Percentiles rank a stretch among this genome's conserved stretches.
Conservation (phyloP, 2,329 filamentous ascomycete species). For the Claviceps sp. region DNA sequence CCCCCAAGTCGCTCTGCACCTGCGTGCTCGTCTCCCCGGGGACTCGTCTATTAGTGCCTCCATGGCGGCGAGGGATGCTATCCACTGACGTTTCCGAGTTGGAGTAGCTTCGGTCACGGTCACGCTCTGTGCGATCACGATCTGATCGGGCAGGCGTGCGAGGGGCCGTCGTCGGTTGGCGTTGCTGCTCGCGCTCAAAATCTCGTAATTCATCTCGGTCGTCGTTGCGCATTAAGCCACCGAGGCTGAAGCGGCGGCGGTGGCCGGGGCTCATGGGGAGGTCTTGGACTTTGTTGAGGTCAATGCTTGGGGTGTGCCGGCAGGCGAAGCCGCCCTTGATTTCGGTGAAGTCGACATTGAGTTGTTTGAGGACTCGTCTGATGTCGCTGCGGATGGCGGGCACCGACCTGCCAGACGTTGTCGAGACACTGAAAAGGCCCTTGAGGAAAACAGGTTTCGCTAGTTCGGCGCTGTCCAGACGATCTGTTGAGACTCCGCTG, state of each 20-base stretch:
- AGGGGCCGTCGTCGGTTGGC: conserved; percentile 22
- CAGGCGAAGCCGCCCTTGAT: conserved; percentile 92
- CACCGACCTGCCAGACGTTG: conserved; percentile 84
- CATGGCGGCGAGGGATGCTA: conserved; percentile 45
- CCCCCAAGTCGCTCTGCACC: conserved; percentile 78
- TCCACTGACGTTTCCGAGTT: conserved; percentile 81
- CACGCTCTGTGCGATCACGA: conserved; percentile 20
- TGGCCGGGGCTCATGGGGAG: conserved; percentile 43
- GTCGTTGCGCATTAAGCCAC: conserved; percentile 43
- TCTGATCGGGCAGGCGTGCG: conserved; percentile 31
- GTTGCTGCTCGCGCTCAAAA: conserved; percentile 27
- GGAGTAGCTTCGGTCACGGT: conserved; percentile 59
- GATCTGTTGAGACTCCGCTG: conserved; percentile 47
- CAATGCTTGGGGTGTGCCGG: conserved; percentile 78
- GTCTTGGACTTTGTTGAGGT: conserved; percentile 61
- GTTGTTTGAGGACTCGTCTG: conserved; percentile 73
- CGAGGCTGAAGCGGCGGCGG: conserved; percentile 71
- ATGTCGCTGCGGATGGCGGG: conserved; percentile 78
- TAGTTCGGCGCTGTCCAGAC: conserved; percentile 57
- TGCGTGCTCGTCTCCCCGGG: conserved; percentile 85
- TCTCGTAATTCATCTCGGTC: conserved; percentile 61
- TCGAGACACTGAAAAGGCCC: conserved; percentile 92
- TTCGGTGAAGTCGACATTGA: conserved; percentile 83
- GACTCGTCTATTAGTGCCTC: conserved; percentile 37
- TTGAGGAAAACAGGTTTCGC: conserved; percentile 93